These are phyloP conservation scores for Neurospora cerealis DNA, from an alignment of 495 filamentous ascomycete species.

Conservation along the genomic window DNA sequence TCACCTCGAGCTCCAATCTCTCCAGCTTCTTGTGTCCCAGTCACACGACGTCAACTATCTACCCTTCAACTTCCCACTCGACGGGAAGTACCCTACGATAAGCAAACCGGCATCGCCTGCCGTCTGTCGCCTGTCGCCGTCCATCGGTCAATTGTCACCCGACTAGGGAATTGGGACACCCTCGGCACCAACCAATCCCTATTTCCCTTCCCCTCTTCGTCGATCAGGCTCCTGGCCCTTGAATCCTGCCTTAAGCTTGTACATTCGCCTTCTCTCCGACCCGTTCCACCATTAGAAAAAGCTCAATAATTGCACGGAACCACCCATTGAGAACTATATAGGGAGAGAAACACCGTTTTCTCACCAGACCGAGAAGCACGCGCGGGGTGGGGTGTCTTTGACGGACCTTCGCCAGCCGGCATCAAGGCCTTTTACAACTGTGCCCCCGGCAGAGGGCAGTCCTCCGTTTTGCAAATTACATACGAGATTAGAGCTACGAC, in stretches of 20 bases:
- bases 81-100: background rate
- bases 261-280: background rate
- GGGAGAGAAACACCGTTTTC: background rate
- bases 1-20: background rate
- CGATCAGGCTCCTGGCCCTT: background rate
- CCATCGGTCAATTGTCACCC: constrained; percentile 17
- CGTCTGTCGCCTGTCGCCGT: constrained; percentile 7
- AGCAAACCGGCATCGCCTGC: background rate
- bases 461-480: background rate
- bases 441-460: constrained; percentile 19
- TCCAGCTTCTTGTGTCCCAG: background rate
- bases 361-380: background rate
- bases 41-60: background rate
- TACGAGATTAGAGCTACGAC: background rate
- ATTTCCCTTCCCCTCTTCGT: background rate
- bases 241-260: background rate
- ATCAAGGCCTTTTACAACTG: constrained; percentile 46
- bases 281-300: background rate
- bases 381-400: constrained; percentile 30
- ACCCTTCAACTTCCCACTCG: background rate
- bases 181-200: constrained; percentile 2
- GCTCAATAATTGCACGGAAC: background rate
- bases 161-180: constrained; percentile 6
- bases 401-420: constrained; percentile 51
- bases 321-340: background rate